Conservation (phyloP, 2,329 filamentous ascomycete genomes). For the Phoma sp. region DNA sequence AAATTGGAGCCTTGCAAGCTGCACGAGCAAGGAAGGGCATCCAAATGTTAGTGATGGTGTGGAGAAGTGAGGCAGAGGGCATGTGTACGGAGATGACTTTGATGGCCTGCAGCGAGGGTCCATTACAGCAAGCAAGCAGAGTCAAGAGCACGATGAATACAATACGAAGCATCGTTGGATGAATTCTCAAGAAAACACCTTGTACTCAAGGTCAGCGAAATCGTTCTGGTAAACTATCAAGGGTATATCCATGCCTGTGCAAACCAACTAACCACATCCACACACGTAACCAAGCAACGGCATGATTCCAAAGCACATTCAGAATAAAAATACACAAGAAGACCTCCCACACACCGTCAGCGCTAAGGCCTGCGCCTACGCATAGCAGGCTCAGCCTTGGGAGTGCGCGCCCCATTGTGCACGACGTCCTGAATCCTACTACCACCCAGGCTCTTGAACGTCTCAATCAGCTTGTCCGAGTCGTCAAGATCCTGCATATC, state of each 20-base stretch:
- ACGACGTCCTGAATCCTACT: conserved; percentile 61
- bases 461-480: conserved; percentile 70
- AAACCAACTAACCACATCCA: background rate
- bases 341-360: background rate
- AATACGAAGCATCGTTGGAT: too few species aligned
- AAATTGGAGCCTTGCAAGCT: too few species aligned
- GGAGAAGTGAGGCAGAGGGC: conserved; percentile 3
- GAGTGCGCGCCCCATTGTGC: conserved; percentile 11
- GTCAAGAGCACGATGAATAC: too few species aligned
- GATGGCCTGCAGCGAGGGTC: background rate
- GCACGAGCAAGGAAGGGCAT: too few species aligned
- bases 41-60: background rate
- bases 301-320: too few species aligned
- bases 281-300: background rate
- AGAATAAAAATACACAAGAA: background rate
- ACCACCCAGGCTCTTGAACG: conserved; percentile 75
- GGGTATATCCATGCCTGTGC: conserved; percentile 20
- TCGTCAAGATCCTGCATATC: conserved; percentile 74
- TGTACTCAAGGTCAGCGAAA: conserved; percentile 6
- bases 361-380: background rate
- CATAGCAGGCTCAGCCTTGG: background rate
- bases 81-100: background rate
- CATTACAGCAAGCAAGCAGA: too few species aligned
- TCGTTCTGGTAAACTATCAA: conserved; percentile 14
- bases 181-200: background rate